Percentiles rank a stretch among this genome's conserved stretches.
These are phyloP conservation scores for Russula abietina DNA, from an alignment of 768 basidiomycete genomes.

Conservation along the genomic window DNA sequence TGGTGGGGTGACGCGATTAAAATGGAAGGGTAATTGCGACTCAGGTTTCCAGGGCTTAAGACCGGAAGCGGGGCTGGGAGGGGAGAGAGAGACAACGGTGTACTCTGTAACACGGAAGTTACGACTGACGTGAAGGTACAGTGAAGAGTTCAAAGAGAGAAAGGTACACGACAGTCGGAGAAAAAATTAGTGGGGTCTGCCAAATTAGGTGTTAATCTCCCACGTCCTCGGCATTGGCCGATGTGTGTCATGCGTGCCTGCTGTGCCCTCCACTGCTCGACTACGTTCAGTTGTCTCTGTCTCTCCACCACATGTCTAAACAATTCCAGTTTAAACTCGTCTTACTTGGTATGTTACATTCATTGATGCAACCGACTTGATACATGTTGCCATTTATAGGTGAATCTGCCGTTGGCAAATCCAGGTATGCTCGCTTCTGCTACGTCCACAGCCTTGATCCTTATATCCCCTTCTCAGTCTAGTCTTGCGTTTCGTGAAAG, in stretches of 20 bases:
- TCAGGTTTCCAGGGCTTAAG: constrained; percentile 7
- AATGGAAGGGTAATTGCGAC: constrained; percentile 12
- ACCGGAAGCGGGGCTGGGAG: neutral
- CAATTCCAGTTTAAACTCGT: constrained; percentile 96
- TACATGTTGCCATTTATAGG: constrained; percentile 43
- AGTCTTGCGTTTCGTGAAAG: constrained; percentile 93
- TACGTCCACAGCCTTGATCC: constrained; percentile 26
- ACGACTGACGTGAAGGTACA: constrained; percentile 16
- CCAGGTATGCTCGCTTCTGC: constrained; percentile 49
- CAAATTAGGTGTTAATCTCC: neutral
- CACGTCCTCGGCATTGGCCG: constrained; percentile 9
- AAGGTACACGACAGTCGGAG: neutral
- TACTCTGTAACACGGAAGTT: constrained; percentile 20
- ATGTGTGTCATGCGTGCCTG: neutral
- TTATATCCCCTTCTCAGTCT: constrained; percentile 47
- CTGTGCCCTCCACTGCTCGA: neutral
- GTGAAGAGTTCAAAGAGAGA: constrained; percentile 8
- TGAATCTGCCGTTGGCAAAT: constrained; percentile 97
- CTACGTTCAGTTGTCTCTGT: constrained; percentile 21
- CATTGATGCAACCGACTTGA: neutral
- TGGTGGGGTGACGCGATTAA: constrained; percentile 11
- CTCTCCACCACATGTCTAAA: constrained; percentile 63
- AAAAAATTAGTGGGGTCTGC: neutral
- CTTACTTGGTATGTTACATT: constrained; percentile 63
- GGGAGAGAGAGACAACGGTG: constrained; percentile 19